These are phyloP conservation scores for Hirschioporus abietinus DNA, from an alignment of 768 basidiomycete species.

Conservation along the genomic window DNA sequence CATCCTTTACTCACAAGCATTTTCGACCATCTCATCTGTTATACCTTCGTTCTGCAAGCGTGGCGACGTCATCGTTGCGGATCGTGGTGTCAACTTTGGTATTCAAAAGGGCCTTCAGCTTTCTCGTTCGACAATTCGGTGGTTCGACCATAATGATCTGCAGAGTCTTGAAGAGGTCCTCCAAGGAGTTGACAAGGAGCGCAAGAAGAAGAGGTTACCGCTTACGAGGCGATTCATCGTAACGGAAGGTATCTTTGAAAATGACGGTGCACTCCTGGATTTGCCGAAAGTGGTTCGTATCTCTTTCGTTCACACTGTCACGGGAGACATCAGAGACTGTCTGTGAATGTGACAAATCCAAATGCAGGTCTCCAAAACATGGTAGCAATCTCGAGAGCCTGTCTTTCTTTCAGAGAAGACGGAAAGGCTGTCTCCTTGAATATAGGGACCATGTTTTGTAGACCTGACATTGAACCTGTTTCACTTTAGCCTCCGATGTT, in stretches of 20 bases:
- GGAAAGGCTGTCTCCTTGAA: no score
- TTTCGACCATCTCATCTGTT: conserved; percentile 86
- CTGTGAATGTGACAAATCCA: no score
- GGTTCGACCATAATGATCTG: conserved; percentile 96
- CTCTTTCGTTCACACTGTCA: no score
- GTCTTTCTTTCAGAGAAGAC: no score
- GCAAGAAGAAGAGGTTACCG: conserved; percentile 74
- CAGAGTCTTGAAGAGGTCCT: conserved; percentile 87
- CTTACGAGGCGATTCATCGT: conserved; percentile 92
- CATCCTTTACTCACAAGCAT: conserved; percentile 93
- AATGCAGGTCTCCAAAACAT: no score
- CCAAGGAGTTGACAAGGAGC: conserved; percentile 78
- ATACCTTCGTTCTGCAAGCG: conserved; percentile 98
- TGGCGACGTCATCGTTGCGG: conserved; percentile 96
- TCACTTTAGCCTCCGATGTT: no score
- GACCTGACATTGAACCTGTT: no score
- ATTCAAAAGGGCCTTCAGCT: conserved; percentile 96
- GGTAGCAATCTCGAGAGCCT: no score
- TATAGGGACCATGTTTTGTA: no score
- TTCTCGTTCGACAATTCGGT: conserved; percentile 83
- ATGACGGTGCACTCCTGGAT: conserved; percentile 89
- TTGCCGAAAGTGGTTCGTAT: conserved; percentile 73
- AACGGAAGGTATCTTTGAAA: conserved; percentile 95
- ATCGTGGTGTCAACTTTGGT: conserved; percentile 92
- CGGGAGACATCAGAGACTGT: no score